Percentiles rank a stretch among this genome's conserved stretches.
These are phyloP conservation scores for Calocybe indica DNA, from an alignment of 768 basidiomycete genomes.

Conservation along the genomic window DNA sequence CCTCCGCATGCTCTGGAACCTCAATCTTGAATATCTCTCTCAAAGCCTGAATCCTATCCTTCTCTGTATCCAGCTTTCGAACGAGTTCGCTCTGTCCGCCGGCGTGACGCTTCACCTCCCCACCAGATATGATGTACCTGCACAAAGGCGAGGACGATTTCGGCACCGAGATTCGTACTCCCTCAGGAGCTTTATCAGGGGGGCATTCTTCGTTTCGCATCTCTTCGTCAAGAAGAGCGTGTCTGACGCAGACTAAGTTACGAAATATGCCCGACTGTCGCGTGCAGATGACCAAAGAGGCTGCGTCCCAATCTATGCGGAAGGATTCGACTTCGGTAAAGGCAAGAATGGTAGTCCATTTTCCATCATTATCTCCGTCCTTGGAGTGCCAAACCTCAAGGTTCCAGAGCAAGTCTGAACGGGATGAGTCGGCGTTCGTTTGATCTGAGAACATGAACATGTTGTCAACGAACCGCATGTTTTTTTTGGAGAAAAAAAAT, in stretches of 20 bases:
- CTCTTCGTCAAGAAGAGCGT: conserved; percentile 18
- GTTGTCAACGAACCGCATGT: not conserved
- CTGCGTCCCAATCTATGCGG: conserved; percentile 14
- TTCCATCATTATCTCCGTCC: not conserved
- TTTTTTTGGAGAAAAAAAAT: not conserved
- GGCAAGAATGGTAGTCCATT: conserved; percentile 8
- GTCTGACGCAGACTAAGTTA: conserved; percentile 18
- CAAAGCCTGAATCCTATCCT: conserved; percentile 21
- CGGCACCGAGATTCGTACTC: not conserved
- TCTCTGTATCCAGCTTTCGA: conserved; percentile 17
- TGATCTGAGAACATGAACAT: not conserved
- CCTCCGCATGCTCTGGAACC: conserved; percentile 14
- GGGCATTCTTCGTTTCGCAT: conserved; percentile 3
- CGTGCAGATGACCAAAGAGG: conserved; percentile 16
- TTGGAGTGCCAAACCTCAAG: conserved; percentile 13
- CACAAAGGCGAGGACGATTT: conserved; percentile 2
- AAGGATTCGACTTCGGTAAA: conserved; percentile 24
- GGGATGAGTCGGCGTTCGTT: not conserved
- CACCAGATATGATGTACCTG: conserved; percentile 16
- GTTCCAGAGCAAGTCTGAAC: conserved; percentile 7
- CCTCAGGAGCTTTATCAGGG: not conserved
- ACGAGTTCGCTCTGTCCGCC: conserved; percentile 16
- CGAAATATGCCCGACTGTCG: conserved; percentile 15
- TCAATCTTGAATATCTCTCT: conserved; percentile 20
- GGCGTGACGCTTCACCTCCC: conserved; percentile 17